phyloP scores from a whole-genome alignment of 768 basidiomycete species.

The Gloeostereum incarnatum region DNA sequence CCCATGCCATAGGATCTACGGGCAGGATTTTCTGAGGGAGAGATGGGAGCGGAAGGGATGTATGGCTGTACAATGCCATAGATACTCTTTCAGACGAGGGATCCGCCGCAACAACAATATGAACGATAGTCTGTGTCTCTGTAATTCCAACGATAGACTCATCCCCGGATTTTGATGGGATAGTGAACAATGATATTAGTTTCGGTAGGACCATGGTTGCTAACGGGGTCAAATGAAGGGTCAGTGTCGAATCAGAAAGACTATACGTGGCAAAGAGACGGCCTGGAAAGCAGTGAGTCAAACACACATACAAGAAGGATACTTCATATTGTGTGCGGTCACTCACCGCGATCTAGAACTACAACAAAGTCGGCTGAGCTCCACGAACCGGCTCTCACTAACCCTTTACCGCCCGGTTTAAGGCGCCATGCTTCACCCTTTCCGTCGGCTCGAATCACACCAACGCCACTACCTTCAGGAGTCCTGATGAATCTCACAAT shows the following conservation, averaged over 20 bases:
- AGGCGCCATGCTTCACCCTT: slow-evolving; percentile 60
- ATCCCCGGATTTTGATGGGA: slow-evolving; percentile 41
- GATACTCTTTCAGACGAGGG: slow-evolving; percentile 21
- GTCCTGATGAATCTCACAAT: slow-evolving; percentile 66
- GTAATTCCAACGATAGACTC: slow-evolving; percentile 64
- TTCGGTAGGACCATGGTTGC: slow-evolving; percentile 34
- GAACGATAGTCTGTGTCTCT: slow-evolving; percentile 45
- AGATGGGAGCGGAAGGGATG: slow-evolving; percentile 40
- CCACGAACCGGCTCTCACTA: slow-evolving; percentile 46
- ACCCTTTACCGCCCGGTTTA: slow-evolving; percentile 29
- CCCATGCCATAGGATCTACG: slow-evolving; percentile 88
- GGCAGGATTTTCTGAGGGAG: slow-evolving; percentile 53
- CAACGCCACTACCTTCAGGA: slow-evolving; percentile 70
- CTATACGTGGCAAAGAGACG: slow-evolving; percentile 50
- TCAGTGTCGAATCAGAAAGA: slow-evolving; percentile 33
- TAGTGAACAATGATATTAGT: slow-evolving; percentile 54
- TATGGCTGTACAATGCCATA: slow-evolving; percentile 31
- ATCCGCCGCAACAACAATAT: slow-evolving; percentile 33
- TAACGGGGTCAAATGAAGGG: slow-evolving; percentile 34
- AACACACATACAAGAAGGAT: background rate
- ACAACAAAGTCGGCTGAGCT: slow-evolving; percentile 53
- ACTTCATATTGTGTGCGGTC: background rate
- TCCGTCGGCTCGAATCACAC: slow-evolving; percentile 46
- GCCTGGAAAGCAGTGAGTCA: slow-evolving; percentile 17
- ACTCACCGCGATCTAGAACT: slow-evolving; percentile 57